Conservation (phyloP, 2,329 filamentous ascomycete genomes). For the Xylaria sp. region DNA sequence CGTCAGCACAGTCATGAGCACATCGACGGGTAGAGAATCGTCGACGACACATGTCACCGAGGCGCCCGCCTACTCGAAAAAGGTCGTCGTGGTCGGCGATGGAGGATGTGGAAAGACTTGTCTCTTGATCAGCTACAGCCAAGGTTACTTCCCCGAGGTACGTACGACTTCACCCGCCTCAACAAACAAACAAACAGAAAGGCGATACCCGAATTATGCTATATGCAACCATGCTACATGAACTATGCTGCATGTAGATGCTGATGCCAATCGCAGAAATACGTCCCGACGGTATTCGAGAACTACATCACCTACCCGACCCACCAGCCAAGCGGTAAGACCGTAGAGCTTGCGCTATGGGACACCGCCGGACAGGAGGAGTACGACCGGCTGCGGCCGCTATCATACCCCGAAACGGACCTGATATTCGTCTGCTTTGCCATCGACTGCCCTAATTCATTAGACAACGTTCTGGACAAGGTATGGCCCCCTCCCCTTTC, state of each 20-base stretch:
- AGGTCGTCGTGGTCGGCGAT: conserved; percentile 98
- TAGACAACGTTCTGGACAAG: conserved; percentile 99
- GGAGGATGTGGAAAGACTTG: conserved; percentile 99
- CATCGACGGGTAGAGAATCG: conserved; percentile 74
- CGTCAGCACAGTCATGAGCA: conserved; percentile 81
- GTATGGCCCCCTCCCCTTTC: conserved; percentile 51
- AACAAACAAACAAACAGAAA: neutral
- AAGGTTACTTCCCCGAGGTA: conserved; percentile 99
- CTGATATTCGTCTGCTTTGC: conserved; percentile 98
- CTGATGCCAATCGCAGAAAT: conserved; percentile 70
- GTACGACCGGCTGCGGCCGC: conserved; percentile 91
- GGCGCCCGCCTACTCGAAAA: conserved; percentile 93
- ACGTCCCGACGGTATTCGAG: conserved; percentile 97
- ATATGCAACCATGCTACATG: too few relatives aligned
- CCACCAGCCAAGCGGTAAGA: conserved; percentile 86
- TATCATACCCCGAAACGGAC: conserved; percentile 98
- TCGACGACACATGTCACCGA: conserved; percentile 85
- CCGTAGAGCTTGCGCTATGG: conserved; percentile 95
- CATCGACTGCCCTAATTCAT: conserved; percentile 96
- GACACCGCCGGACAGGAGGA: conserved; percentile 98
- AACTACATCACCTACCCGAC: conserved; percentile 99
- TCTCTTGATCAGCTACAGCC: conserved; percentile 96
- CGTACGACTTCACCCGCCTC: conserved; percentile 27
- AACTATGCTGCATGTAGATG: too few relatives aligned
- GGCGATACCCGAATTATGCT: too few relatives aligned